A percentile compares a stretch with the other conserved stretches of the same genome.
phyloP scores from a whole-genome alignment of 2,329 filamentous ascomycete species.

The Xylariales sp. region DNA sequence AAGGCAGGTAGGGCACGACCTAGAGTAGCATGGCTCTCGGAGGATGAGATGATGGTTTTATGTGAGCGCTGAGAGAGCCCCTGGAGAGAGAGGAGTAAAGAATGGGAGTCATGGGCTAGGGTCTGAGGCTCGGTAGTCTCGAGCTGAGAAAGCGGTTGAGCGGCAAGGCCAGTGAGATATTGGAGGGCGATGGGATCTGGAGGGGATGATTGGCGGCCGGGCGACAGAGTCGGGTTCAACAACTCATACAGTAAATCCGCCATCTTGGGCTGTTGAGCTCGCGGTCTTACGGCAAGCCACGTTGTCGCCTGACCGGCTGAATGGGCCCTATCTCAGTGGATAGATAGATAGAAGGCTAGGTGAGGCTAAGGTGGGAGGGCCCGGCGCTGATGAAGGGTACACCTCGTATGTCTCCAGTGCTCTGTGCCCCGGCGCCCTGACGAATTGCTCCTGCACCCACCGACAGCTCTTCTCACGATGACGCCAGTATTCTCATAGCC shows the following conservation, averaged over 20 bases:
- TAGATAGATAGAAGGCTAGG: background rate
- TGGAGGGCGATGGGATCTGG: constrained; percentile 67
- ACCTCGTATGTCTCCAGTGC: background rate
- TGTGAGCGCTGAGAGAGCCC: constrained; percentile 90
- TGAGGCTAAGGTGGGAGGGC: constrained; percentile 3
- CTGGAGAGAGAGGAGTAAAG: constrained; percentile 84
- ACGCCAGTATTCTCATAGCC: constrained; percentile 1
- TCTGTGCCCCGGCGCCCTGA: background rate
- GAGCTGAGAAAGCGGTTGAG: constrained; percentile 79
- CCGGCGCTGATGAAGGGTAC: background rate
- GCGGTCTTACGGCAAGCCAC: background rate
- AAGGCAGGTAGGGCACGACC: constrained; percentile 77
- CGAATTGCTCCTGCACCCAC: background rate
- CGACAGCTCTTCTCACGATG: constrained; percentile 1
- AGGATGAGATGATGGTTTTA: constrained; percentile 83
- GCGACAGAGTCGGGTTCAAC: constrained; percentile 70
- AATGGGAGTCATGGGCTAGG: constrained; percentile 83
- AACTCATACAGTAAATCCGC: constrained; percentile 81
- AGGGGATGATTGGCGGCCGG: constrained; percentile 54
- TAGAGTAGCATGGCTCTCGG: constrained; percentile 80
- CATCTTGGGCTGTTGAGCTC: constrained; percentile 56
- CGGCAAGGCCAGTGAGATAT: constrained; percentile 83
- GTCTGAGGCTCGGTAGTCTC: constrained; percentile 80
- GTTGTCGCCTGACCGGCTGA: background rate
- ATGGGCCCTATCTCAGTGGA: background rate